Evolutionary conservation across 106 monocot species (phyloP), one percentile per base, ranked within the genome.

Genomic region (Dendrobium catenatum): DNA sequence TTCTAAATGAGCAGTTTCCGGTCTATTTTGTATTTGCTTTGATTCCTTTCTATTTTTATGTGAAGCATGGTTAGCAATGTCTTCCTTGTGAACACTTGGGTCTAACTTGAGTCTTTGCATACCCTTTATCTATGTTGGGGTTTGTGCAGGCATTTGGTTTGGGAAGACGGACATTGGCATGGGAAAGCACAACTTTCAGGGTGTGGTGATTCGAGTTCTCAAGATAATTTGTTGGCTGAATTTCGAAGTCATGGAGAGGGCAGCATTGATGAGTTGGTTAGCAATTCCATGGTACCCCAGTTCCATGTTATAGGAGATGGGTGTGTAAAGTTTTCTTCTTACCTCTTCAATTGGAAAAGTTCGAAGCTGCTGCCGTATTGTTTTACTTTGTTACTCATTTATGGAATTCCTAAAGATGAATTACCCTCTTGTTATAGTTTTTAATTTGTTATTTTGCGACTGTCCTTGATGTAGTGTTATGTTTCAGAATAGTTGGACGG

Each of bases 231-330:
- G 42, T 80, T 42, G 18, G 44, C 27, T 72, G 55, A 76, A 55
- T 48, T 76, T 22, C 13, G 18, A 76, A 27, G 66, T 72, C n/a
- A 26, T 47, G 59, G 81, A 61, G 73, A 77, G 42, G 42, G 74
- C 73, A 16, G 18, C 16, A 19, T 80, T n/a, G n/a, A 47, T 78
- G 81, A 80, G 31, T 29, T 76, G 73, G 87, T 94, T 55, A 67
- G 86, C n/a, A 91, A 89, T 75, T 80, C 66, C 22, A 94, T 94
- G 94, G 79, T 49, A 41, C 54, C 84, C 20, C 86, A 91, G 78
- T 88, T 91, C 72, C 89, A 91, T 86, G 78, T 84, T 66, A 81
- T 88, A 15, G 91, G 94, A 78, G 79, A 89, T 47, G 94, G 91
- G 94, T 94, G 72, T 74, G 85, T 80, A 13, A 27, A 68, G 59